Conservation (phyloP, 2,329 filamentous ascomycete species). For the Bipolaris zeicola region DNA sequence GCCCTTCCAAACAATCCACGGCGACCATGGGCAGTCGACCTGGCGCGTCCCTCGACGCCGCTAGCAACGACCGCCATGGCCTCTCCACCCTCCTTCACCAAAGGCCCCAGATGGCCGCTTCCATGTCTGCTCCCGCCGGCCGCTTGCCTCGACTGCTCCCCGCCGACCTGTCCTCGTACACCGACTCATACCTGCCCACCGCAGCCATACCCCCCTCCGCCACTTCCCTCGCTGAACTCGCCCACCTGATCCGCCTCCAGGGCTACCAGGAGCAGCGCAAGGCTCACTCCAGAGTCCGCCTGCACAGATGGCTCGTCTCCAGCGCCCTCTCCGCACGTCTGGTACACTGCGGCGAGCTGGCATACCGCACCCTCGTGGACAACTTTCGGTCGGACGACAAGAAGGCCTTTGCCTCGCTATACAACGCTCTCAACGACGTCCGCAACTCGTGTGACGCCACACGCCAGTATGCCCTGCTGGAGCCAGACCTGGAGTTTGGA, state of each 20-base stretch:
- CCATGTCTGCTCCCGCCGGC: slow-evolving; percentile 53
- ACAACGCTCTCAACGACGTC: slow-evolving; percentile 79
- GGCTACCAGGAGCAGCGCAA: slow-evolving; percentile 84
- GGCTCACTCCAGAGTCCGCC: slow-evolving; percentile 71
- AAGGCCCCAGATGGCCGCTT: slow-evolving; percentile 47
- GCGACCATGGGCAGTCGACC: slow-evolving; percentile 47
- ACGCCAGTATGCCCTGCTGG: slow-evolving; percentile 71
- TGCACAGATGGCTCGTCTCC: slow-evolving; percentile 76
- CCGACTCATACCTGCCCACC: slow-evolving; percentile 63
- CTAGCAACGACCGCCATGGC: slow-evolving; percentile 14
- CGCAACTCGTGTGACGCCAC: slow-evolving; percentile 76
- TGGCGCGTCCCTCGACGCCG: slow-evolving; percentile 35
- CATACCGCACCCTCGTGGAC: slow-evolving; percentile 76
- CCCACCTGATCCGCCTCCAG: slow-evolving; percentile 76
- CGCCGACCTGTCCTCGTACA: slow-evolving; percentile 69
- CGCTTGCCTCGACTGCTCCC: slow-evolving; percentile 63
- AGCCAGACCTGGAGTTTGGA: slow-evolving; percentile 70
- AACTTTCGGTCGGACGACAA: slow-evolving; percentile 80
- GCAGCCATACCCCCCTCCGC: slow-evolving; percentile 63
- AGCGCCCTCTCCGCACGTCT: slow-evolving; percentile 76
- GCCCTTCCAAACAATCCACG: slow-evolving; percentile 29
- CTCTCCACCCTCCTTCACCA: slow-evolving; percentile 13
- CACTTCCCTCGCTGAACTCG: slow-evolving; percentile 76
- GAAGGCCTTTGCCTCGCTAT: slow-evolving; percentile 73
- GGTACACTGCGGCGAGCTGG: slow-evolving; percentile 74